Evolutionary conservation across 139 green algal genomes (phyloP), one percentile per base, ranked within the genome.

Genomic region (Ostreobium quekettii): DNA sequence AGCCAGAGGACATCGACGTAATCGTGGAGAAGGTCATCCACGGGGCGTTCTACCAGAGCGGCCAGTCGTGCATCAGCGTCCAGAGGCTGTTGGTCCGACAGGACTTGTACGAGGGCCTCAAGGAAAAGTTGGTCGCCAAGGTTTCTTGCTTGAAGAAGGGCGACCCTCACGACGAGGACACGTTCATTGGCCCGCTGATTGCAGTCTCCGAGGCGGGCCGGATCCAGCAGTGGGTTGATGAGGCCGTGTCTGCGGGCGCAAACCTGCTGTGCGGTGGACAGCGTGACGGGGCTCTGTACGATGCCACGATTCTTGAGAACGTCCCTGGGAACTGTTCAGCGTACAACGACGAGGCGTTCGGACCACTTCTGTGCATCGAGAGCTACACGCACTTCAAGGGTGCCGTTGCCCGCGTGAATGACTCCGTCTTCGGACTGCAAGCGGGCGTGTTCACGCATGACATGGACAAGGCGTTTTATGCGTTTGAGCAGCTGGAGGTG

Each of bases 21-120:
- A 66, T 66, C 30, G 32, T 66, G 6, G 26, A 38, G 28, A 66
- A 66, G 47, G 30, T 66, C 7, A 31, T 66, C 30, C 59, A 66
- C 47, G 72, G 71, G 32, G 72, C 48, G 5, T 77, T 78, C 59
- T 78, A 77, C 37, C 72, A 78, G 60, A 77, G 47, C 33, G 70
- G 72, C n/a, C 72, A 78, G 72, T 79, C 71, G n/a, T 78, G 72
- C 38, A 78, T 78, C 64, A 77, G 72, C 61, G 71, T 78, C 24
- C 72, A 78, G 33, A 36, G 72, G 8, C 37, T 80, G 2, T 70
- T 76, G 11, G 56, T 78, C 42, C 48, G 53, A 28, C n/a, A 77
- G 47, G 70, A 77, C 47, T 37, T 73, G 15, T 78, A 78, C n/a
- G 47, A 78, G 36, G 35, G 33, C n/a, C 33, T 78, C 64, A 78